A percentile compares a stretch with the other conserved stretches of the same genome.
Evolutionary conservation across 805 yeast species (phyloP).

Genomic region (Ogataea salicorniae): DNA sequence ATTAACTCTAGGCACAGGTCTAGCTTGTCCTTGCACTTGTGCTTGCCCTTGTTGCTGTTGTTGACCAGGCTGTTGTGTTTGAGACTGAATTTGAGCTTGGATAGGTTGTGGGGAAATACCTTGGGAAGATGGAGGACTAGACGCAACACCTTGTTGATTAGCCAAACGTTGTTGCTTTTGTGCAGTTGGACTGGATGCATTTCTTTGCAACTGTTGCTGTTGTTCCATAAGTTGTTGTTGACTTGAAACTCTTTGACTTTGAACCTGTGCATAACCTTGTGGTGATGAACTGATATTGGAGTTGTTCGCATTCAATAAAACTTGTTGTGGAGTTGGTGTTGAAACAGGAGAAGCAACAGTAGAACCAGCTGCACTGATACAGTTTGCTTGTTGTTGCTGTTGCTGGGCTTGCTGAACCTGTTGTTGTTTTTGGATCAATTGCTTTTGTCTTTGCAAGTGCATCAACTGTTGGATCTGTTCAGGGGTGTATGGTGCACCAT

Average conservation of each 20-base stretch:
- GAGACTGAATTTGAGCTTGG: constrained; percentile 1
- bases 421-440: constrained; percentile 34
- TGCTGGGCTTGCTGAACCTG: constrained; percentile 19
- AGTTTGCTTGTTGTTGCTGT: constrained; percentile 12
- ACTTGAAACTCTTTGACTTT: constrained; percentile 8
- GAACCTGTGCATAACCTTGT: constrained; percentile 8
- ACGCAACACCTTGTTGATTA: background rate
- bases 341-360: constrained; percentile 13
- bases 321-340: constrained; percentile 20
- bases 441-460: constrained; percentile 47
- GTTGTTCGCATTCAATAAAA: constrained; percentile 6
- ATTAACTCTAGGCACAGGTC: constrained; percentile 18
- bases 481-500: constrained; percentile 52
- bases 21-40: constrained; percentile 6
- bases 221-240: constrained; percentile 11
- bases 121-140: constrained; percentile 10
- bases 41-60: constrained; percentile 12
- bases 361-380: constrained; percentile 1
- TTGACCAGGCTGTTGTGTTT: background rate
- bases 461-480: constrained; percentile 58
- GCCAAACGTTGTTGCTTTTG: background rate
- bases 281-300: constrained; percentile 8
- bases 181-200: constrained; percentile 5
- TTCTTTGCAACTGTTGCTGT: constrained; percentile 17
- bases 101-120: constrained; percentile 4